Evolutionary conservation across 345 rosid species (phyloP).

Genomic region (Linum lewisii): DNA sequence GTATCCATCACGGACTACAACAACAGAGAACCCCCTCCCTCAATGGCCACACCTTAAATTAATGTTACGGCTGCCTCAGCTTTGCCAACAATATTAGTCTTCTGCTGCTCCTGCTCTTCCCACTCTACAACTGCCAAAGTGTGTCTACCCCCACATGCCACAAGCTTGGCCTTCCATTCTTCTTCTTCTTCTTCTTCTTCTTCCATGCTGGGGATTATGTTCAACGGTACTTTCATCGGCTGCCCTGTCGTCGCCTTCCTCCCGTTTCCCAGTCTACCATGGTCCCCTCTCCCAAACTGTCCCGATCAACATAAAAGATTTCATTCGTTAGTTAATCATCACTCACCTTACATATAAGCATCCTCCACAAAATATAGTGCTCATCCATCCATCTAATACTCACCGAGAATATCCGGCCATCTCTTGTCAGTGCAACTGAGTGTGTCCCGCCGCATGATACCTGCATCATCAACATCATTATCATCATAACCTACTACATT

Average conservation of each 20-base stretch:
- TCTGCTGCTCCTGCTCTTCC: constrained; percentile 9
- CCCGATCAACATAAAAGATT: no score
- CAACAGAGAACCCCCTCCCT: no score
- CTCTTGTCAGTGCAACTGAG: constrained; percentile 84
- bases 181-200: constrained; percentile 46
- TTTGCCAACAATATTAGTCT: no score
- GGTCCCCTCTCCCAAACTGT: constrained; percentile 98
- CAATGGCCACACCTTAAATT: no score
- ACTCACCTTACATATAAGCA: no score
- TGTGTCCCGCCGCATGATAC: constrained; percentile 99
- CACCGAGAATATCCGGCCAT: constrained; percentile 85
- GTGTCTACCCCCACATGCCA: constrained; percentile 94
- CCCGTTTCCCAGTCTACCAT: constrained; percentile 91
- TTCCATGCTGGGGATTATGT: constrained; percentile 23
- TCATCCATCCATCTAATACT: constrained; percentile 19
- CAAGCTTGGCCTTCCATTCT: constrained; percentile 62
- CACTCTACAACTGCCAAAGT: constrained; percentile 81
- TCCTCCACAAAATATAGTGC: no score
- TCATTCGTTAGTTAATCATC: no score
- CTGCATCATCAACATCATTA: constrained; percentile 25
- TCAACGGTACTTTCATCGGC: constrained; percentile 77
- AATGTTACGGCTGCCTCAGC: no score
- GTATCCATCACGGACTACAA: no score
- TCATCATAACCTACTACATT: no score
- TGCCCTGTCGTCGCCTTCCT: constrained; percentile 84